Conservation (phyloP, 768 basidiomycete genomes). For the Plicaturopsis crispa region DNA sequence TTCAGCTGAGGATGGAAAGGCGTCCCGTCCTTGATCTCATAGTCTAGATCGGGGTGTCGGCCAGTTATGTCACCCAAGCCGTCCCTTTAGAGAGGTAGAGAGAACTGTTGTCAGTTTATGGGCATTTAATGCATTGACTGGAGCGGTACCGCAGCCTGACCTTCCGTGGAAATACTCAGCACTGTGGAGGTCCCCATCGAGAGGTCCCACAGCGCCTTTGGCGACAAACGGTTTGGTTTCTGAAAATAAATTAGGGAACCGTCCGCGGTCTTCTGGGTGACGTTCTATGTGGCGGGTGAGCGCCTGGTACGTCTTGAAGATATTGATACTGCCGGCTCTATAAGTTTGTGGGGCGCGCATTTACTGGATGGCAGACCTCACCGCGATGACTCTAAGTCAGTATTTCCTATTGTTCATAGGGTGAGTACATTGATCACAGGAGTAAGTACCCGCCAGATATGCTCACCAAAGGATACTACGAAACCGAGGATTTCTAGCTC, state of each 20-base stretch:
- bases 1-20: conserved; percentile 36
- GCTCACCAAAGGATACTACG: conserved; percentile 67
- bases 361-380: too few relatives aligned
- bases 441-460: too few relatives aligned
- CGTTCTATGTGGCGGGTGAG: conserved; percentile 50
- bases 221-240: conserved; percentile 52
- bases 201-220: conserved; percentile 55
- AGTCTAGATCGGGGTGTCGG: conserved; percentile 60
- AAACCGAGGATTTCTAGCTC: conserved; percentile 77
- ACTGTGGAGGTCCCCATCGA: conserved; percentile 62
- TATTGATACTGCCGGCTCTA: conserved; percentile 60
- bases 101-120: conserved; percentile 1
- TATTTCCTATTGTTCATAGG: conserved; percentile 48
- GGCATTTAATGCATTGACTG: conserved; percentile 3
- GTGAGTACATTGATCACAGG: conserved; percentile 3
- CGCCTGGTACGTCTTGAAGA: conserved; percentile 69
- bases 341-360: too few relatives aligned
- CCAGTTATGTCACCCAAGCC: conserved; percentile 54
- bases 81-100: too few relatives aligned
- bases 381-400: conserved; percentile 55
- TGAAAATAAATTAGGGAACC: conserved; percentile 58
- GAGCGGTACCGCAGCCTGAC: conserved; percentile 23
- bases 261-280: conserved; percentile 41
- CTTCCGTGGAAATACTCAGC: conserved; percentile 85
- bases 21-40: conserved; percentile 12